These are phyloP conservation scores for Pleurotus platypus DNA, from an alignment of 768 basidiomycete genomes.

Conservation along the genomic window DNA sequence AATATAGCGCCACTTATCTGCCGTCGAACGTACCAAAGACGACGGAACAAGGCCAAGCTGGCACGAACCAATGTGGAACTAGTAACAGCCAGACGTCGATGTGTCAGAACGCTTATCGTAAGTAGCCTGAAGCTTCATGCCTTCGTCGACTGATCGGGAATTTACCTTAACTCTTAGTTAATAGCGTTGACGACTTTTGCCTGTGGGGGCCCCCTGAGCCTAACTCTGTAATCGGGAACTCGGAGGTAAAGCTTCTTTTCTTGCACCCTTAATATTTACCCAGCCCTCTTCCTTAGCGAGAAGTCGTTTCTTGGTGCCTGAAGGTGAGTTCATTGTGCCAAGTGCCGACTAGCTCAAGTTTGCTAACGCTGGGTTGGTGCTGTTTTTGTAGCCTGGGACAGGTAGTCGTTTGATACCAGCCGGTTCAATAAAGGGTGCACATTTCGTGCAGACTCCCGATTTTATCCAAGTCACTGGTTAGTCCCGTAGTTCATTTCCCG, in stretches of 20 bases:
- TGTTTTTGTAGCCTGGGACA: constrained; percentile 40
- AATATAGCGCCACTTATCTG: constrained; percentile 44
- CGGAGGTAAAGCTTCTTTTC: constrained; percentile 39
- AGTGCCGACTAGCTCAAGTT: neutral
- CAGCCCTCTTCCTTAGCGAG: constrained; percentile 24
- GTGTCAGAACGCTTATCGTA: constrained; percentile 68
- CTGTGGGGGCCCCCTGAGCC: constrained; percentile 43
- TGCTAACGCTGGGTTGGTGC: neutral
- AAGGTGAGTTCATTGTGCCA: constrained; percentile 22
- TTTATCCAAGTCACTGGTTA: constrained; percentile 68
- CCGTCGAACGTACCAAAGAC: constrained; percentile 44
- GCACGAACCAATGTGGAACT: constrained; percentile 65
- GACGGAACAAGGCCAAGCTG: constrained; percentile 56
- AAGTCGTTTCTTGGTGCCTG: constrained; percentile 37
- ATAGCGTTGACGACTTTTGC: constrained; percentile 52
- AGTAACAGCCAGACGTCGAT: constrained; percentile 48
- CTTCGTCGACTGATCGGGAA: neutral
- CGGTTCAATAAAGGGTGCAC: constrained; percentile 64
- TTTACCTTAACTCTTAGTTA: constrained; percentile 32
- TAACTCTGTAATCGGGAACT: constrained; percentile 52
- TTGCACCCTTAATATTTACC: constrained; percentile 4
- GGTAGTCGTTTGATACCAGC: constrained; percentile 70
- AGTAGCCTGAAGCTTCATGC: constrained; percentile 17
- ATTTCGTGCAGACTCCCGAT: constrained; percentile 71
- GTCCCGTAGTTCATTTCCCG: constrained; percentile 10